Conservation (phyloP, 1,139 yeast genomes). For the Geotrichum carabidarum region DNA sequence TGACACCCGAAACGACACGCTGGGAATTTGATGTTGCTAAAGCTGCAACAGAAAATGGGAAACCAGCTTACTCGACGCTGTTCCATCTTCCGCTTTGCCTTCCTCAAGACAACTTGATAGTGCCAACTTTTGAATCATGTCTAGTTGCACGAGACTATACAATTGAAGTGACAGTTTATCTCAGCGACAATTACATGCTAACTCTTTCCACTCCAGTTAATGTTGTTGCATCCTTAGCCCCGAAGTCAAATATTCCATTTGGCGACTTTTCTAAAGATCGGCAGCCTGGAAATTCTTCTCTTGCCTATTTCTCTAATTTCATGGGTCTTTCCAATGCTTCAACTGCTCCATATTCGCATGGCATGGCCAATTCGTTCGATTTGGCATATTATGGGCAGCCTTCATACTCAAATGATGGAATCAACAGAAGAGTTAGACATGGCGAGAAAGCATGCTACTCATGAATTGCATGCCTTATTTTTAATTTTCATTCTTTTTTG, state of each 20-base stretch:
- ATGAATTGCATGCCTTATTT: neutral
- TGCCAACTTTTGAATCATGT: conserved; percentile 8
- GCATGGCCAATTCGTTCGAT: neutral
- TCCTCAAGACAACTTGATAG: neutral
- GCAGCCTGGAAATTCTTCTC: neutral
- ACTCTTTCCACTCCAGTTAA: neutral
- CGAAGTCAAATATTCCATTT: neutral
- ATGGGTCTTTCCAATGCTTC: neutral
- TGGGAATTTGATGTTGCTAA: neutral
- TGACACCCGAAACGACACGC: neutral
- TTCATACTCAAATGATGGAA: neutral
- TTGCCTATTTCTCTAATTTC: neutral
- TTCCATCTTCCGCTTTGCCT: conserved; percentile 3
- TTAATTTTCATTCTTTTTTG: neutral
- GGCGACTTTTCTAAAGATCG: neutral
- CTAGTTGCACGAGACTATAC: conserved; percentile 3
- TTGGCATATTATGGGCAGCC: neutral
- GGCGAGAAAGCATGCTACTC: neutral
- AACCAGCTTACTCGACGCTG: neutral
- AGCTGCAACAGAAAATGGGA: neutral
- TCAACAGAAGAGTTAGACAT: neutral
- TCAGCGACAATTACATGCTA: neutral
- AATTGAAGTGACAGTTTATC: neutral
- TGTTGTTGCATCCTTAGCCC: neutral
- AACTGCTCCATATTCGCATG: neutral